These are phyloP conservation scores for Diaporthe amygdali DNA, from an alignment of 2,329 filamentous ascomycete species.

Conservation along the genomic window DNA sequence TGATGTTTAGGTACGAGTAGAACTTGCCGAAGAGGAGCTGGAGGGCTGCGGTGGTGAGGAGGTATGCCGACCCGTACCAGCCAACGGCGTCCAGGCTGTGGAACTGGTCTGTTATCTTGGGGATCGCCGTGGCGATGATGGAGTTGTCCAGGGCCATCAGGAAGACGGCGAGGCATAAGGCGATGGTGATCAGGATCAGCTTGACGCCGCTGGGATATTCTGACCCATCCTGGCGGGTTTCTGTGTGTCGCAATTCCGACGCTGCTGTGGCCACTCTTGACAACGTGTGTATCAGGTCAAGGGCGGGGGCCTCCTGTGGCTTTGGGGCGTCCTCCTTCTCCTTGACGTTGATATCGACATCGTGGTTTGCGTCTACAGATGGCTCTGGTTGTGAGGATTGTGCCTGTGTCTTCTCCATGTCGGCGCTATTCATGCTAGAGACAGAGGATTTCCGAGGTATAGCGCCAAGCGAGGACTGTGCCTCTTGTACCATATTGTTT, in stretches of 20 bases:
- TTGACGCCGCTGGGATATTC: slow-evolving; percentile 43
- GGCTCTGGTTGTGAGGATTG: neutral
- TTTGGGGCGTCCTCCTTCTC: neutral
- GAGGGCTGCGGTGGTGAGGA: slow-evolving; percentile 43
- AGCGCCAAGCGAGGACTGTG: neutral
- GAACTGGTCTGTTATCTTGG: slow-evolving; percentile 44
- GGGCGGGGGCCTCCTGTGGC: neutral
- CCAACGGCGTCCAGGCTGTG: slow-evolving; percentile 47
- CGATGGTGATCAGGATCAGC: slow-evolving; percentile 45
- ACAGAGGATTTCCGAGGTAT: neutral
- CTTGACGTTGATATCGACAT: neutral
- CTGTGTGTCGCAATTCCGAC: slow-evolving; percentile 21
- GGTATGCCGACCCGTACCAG: slow-evolving; percentile 44
- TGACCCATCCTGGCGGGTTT: slow-evolving; percentile 43
- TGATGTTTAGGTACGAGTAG: slow-evolving; percentile 47
- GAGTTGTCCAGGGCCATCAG: slow-evolving; percentile 46
- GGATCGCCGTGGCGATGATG: slow-evolving; percentile 46
- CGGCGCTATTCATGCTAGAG: neutral
- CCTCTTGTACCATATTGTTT: neutral
- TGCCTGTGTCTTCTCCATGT: neutral
- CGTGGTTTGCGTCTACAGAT: neutral
- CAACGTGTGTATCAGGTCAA: neutral
- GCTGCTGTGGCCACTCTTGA: neutral
- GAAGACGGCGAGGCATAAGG: slow-evolving; percentile 50
- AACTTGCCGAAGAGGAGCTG: slow-evolving; percentile 43